phyloP scores from a whole-genome alignment of 2,329 filamentous ascomycete species.

The Exophiala dermatitidis region DNA sequence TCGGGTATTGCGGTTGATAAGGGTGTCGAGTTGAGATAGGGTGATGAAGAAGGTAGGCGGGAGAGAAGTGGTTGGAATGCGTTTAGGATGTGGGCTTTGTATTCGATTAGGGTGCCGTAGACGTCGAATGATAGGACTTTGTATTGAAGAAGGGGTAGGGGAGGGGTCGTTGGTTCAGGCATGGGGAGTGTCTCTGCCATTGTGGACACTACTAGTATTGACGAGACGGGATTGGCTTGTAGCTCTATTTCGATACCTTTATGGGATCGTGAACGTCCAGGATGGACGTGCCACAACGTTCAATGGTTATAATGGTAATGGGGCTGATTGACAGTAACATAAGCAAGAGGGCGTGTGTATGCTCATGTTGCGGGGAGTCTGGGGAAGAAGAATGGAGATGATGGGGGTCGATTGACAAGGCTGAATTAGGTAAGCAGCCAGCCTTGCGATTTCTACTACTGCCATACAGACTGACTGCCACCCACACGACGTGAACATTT shows the following conservation, averaged over 20 bases:
- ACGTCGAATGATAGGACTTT: slow-evolving; percentile 64
- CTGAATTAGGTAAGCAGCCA: too few relatives aligned
- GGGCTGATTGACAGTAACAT: background rate
- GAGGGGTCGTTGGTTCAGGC: slow-evolving; percentile 22
- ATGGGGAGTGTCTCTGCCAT: slow-evolving; percentile 19
- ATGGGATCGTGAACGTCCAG: too few relatives aligned
- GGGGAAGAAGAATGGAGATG: too few relatives aligned
- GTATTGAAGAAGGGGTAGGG: slow-evolving; percentile 21
- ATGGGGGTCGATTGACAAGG: too few relatives aligned
- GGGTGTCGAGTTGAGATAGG: slow-evolving; percentile 29
- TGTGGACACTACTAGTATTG: background rate
- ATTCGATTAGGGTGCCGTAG: slow-evolving; percentile 73
- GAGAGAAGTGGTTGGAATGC: slow-evolving; percentile 43
- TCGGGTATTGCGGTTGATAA: slow-evolving; percentile 16
- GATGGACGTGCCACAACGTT: background rate
- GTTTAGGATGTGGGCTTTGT: slow-evolving; percentile 57
- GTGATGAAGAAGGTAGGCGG: slow-evolving; percentile 19
- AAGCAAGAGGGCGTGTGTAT: too few relatives aligned
- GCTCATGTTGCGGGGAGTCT: too few relatives aligned
- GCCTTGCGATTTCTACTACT: too few relatives aligned
- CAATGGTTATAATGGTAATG: background rate
- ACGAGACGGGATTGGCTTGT: too few relatives aligned
- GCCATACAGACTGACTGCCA: too few relatives aligned
- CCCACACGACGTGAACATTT: too few relatives aligned
- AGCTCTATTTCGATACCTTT: too few relatives aligned